Evolutionary conservation across 345 rosid genomes (phyloP), one percentile per base, ranked within the genome.

Genomic region (Brassica incana): DNA sequence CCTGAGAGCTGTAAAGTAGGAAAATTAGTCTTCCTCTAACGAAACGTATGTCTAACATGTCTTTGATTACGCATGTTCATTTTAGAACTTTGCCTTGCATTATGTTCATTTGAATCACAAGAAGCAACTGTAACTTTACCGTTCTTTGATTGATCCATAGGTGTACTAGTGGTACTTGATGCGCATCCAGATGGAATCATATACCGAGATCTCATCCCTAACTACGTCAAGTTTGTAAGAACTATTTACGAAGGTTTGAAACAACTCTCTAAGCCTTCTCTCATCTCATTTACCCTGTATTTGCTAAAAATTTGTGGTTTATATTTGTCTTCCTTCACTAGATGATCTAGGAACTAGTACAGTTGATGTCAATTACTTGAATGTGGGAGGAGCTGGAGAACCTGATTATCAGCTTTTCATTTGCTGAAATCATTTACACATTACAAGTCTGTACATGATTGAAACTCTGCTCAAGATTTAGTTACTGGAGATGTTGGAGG

Each of bases 241-340:
- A 95, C 99, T 61, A 86, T 95, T 62, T 92, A 92, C 9, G 97
- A 95, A 95, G 99, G 99, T 95, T 45, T 72, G 83, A 64, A 50
- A 50, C 64, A 35, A 48, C 60, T 79, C 56, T 43, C 45, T 30
- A 27, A 27, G 1, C 79, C 59, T 38, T 33, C 33, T 23, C 65
- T 69, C 50, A 4, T 23, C n/a, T n/a, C n/a, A n/a, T n/a, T n/a
- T n/a, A 43, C 40, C 61, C 9, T 29, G 11, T 35, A 33, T 7
- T 8, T 29, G 25, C 54, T 45, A 33, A 0, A 1, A 45, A 35
- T 35, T 45, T 30, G 68, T 9, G 50, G 18, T 16, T n/a, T 75
- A 18, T 25, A 0, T 38, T 43, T 30, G 0, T 56, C 56, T 1
- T 61, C 70, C 54, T 1, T 68, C 76, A 72, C 58, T 86, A 92